Conservation (phyloP, 2,329 filamentous ascomycete genomes). For the Chlorencoelia australis region DNA sequence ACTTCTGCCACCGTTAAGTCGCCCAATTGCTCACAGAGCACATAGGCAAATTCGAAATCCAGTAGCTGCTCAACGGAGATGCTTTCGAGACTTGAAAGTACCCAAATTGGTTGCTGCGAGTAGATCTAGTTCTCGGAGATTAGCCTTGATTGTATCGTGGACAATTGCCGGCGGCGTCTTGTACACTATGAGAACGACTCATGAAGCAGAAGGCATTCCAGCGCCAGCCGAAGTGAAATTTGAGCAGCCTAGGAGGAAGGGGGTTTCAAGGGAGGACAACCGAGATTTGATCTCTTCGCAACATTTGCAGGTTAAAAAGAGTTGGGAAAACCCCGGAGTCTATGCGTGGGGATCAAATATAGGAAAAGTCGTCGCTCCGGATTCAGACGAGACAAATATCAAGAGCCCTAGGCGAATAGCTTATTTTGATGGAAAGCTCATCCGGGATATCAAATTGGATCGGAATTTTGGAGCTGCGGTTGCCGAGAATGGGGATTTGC, state of each 20-base stretch:
- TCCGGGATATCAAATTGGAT: slow-evolving; percentile 82
- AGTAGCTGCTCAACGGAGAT: slow-evolving; percentile 13
- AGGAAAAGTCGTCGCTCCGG: slow-evolving; percentile 76
- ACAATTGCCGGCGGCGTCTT: slow-evolving; percentile 18
- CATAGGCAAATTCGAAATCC: slow-evolving; percentile 7
- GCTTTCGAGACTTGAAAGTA: slow-evolving; percentile 11
- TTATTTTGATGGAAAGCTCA: slow-evolving; percentile 74
- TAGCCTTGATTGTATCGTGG: slow-evolving; percentile 15
- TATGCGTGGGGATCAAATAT: slow-evolving; percentile 90
- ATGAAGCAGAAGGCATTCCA: slow-evolving; percentile 24
- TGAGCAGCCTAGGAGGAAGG: slow-evolving; percentile 52
- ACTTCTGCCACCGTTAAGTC: slow-evolving; percentile 5
- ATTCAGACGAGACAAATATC: slow-evolving; percentile 64
- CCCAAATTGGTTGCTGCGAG: slow-evolving; percentile 12
- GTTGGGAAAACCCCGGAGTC: slow-evolving; percentile 73
- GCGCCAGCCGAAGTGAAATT: slow-evolving; percentile 48
- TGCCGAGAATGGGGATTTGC: slow-evolving; percentile 73
- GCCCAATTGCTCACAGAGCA: slow-evolving; percentile 12
- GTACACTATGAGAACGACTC: slow-evolving; percentile 17
- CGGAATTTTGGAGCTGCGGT: slow-evolving; percentile 76
- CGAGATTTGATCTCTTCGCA: slow-evolving; percentile 72
- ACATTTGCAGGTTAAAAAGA: slow-evolving; percentile 78
- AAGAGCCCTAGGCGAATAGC: slow-evolving; percentile 70
- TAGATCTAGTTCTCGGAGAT: slow-evolving; percentile 7
- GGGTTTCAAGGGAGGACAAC: slow-evolving; percentile 58